Percentiles rank a stretch among this genome's conserved stretches.
Conservation (phyloP, 2,329 filamentous ascomycete species). For the Aspergillus pseudoterreus region DNA sequence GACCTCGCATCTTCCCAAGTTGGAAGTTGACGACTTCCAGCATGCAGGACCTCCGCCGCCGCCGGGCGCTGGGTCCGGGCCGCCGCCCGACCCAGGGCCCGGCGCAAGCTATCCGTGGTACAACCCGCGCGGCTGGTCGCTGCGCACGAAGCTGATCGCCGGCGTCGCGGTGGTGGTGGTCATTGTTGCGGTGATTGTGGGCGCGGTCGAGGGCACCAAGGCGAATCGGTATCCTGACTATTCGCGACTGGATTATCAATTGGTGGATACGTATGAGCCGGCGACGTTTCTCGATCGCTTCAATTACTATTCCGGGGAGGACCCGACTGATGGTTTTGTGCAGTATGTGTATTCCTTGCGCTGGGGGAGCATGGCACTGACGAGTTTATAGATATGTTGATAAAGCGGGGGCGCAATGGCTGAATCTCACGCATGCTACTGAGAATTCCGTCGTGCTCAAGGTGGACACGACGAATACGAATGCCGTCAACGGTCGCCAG, state of each 20-base stretch:
- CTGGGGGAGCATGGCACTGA: background rate
- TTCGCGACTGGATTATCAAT: conserved; percentile 34
- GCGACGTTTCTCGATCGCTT: conserved; percentile 45
- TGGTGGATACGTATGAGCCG: conserved; percentile 42
- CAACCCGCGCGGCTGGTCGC: conserved; percentile 53
- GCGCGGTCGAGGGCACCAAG: conserved; percentile 36
- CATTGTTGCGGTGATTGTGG: conserved; percentile 49
- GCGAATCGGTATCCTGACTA: conserved; percentile 45
- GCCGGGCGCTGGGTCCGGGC: conserved; percentile 4
- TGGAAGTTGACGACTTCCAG: conserved; percentile 15
- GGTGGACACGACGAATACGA: conserved; percentile 59
- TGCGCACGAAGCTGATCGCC: conserved; percentile 48
- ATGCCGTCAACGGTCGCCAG: conserved; percentile 58
- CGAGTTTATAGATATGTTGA: conserved; percentile 37
- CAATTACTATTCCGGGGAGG: conserved; percentile 42
- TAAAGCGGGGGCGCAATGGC: conserved; percentile 24
- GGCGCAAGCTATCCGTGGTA: conserved; percentile 32
- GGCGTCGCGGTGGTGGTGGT: conserved; percentile 37
- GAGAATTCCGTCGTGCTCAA: conserved; percentile 52
- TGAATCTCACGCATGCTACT: conserved; percentile 61
- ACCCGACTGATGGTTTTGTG: conserved; percentile 46
- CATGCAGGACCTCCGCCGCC: conserved; percentile 13
- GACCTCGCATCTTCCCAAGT: conserved; percentile 16
- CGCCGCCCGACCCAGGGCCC: background rate
- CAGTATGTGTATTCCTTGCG: conserved; percentile 37